phyloP scores from a whole-genome alignment of 2,329 filamentous ascomycete genomes.

The Microcyclosporella mali region DNA sequence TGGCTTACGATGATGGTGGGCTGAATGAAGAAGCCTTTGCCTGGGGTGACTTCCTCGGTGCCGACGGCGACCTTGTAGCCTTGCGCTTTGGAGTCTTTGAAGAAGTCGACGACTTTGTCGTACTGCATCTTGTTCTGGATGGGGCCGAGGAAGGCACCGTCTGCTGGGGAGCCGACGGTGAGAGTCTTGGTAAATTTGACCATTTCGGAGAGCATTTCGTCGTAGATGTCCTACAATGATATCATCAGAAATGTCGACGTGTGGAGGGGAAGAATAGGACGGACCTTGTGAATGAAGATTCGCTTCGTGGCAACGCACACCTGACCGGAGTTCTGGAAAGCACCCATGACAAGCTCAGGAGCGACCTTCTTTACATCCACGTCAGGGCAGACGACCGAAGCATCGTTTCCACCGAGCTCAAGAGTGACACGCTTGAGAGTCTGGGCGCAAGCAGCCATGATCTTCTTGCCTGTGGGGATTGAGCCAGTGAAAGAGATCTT shows the following conservation, averaged over 20 bases:
- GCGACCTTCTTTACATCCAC: slow-evolving; percentile 50
- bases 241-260: too few species aligned
- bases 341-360: slow-evolving; percentile 45
- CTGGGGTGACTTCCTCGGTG: slow-evolving; percentile 42
- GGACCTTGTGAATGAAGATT: slow-evolving; percentile 50
- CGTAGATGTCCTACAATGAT: slow-evolving; percentile 40
- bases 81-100: slow-evolving; percentile 33
- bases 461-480: slow-evolving; percentile 54
- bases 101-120: slow-evolving; percentile 42
- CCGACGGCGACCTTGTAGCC: slow-evolving; percentile 50
- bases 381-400: slow-evolving; percentile 54
- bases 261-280: too few species aligned
- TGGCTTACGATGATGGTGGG: slow-evolving; percentile 45
- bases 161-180: slow-evolving; percentile 38
- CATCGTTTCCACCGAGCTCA: slow-evolving; percentile 58
- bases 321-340: slow-evolving; percentile 55
- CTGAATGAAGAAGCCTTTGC: slow-evolving; percentile 38
- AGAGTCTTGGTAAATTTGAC: slow-evolving; percentile 41
- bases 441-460: slow-evolving; percentile 51
- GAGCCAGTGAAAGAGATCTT: slow-evolving; percentile 62
- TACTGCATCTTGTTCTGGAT: slow-evolving; percentile 55
- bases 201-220: slow-evolving; percentile 43
- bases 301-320: slow-evolving; percentile 50
- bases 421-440: slow-evolving; percentile 57
- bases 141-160: slow-evolving; percentile 50